Base-by-base conservation (phyloP, 305 asterid genomes). In the Andrographis paniculata region DNA sequence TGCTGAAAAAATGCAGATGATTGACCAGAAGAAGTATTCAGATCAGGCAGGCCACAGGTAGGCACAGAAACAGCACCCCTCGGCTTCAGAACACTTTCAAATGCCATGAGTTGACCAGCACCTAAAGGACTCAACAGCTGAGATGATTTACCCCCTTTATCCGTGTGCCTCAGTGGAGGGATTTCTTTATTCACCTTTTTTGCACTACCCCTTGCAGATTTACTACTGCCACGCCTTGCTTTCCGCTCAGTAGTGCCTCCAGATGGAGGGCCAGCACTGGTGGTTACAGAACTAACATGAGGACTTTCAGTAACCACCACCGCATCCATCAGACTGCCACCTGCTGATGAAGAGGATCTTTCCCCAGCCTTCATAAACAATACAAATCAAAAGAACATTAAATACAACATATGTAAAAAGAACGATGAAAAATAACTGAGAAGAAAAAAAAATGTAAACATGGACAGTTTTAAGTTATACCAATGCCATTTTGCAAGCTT, bases 31-130 rank as follows among this genome's bases (percentile, higher is more conserved):
- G 93, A 71, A 30, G 84, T 66, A 69, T 87, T 87, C 60, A 81
- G 78, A 82, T 87, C 97, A 56, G 95, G 95, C 62, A 87, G 61
- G 62, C 71, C 66, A 48, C 92, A 76, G 39, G 75, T 63, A 48
- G 95, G 68, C 50, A 64, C 59, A 52, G 95, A 58, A 57, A 70
- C 67, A 66, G 66, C 58, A 17, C 72, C 79, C 50, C 69, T 71
- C 39, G 78, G 59, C 63, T 71, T 87, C 52, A 71, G 58, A 43
- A 52, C 65, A 36, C 71, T 63, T 48, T 81, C 87, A 61, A 79
- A 63, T 56, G 70, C 72, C 76, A 70, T 31, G 45, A 75, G 67
- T 56, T 71, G 87, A 54, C 67, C 77, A 22, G 84, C 39, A 42
- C 67, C 72, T 12, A 75, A 48, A 2, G 87, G 78, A 56, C 84